Evolutionary conservation across 306 rosid genomes (phyloP), one percentile per base, ranked within the genome.

Genomic region (Amphicarpaea edgeworthii): DNA sequence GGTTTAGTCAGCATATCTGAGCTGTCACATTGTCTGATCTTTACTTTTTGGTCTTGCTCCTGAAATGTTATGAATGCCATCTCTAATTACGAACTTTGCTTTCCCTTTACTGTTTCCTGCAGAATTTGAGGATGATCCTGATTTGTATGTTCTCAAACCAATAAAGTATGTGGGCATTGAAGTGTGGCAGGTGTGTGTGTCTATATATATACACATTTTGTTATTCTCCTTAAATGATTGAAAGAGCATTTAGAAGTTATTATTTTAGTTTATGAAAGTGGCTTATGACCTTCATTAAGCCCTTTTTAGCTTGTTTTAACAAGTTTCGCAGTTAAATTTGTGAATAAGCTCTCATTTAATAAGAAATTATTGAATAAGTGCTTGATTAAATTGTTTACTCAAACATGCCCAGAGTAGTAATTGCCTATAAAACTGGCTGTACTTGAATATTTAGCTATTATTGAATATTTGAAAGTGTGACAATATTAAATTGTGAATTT

Each of bases 71-170:
- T n/a, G 55, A 70, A 46, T 55, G 26, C 42, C n/a, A 51, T 55
- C 58, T 67, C 61, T 40, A 1, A 49, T 37, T 20, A 15, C 14
- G 8, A 73, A 11, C 12, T 45, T 46, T 66, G 23, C 70, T 37
- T 42, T 58, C 24, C 8, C 37, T 28, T 12, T 75, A 8, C 68
- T 59, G 38, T 83, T 78, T 62, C 58, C 60, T 81, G 47, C 95
- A 92, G 98, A 92, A 82, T 95, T 92, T 76, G 98, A 95, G 85
- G 97, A 95, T 57, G 97, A 92, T 73, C 96, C 97, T 74, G 90
- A 88, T 82, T 91, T 92, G 61, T 92, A 95, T 67, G 97, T 90
- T 81, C 83, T 89, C 76, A 95, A 75, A 86, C 97, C 98, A 62
- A 87, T 95, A 12, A 95, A 95, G 82, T 92, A 90, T 68, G 97